Conservation (phyloP, 2,329 filamentous ascomycete species). For the Gnomoniopsis smithogilvyi region DNA sequence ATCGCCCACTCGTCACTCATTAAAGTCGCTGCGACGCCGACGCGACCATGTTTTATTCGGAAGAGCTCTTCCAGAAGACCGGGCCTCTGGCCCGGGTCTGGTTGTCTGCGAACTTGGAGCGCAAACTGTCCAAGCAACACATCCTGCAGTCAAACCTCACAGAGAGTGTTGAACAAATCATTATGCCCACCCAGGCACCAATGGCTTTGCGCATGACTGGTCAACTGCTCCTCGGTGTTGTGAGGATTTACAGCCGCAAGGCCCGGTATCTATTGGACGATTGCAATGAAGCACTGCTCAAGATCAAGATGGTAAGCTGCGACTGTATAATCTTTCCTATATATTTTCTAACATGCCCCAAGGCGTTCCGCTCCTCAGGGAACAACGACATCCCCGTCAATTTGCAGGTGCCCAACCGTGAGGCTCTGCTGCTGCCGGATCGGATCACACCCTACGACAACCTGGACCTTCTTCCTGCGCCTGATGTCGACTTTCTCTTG, state of each 20-base stretch:
- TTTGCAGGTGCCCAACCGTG: constrained; percentile 75
- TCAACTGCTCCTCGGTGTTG: constrained; percentile 90
- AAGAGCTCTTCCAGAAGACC: constrained; percentile 92
- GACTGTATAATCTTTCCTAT: neutral
- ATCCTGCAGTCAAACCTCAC: constrained; percentile 93
- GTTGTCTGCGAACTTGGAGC: constrained; percentile 96
- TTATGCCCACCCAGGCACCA: constrained; percentile 85
- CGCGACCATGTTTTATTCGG: constrained; percentile 88
- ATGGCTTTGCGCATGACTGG: constrained; percentile 93
- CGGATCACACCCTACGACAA: constrained; percentile 89
- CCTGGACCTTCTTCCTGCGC: constrained; percentile 72
- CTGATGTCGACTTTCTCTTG: constrained; percentile 81
- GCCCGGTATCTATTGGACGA: constrained; percentile 94
- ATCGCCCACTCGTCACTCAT: neutral
- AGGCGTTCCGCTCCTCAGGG: constrained; percentile 92
- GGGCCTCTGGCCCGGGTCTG: constrained; percentile 96
- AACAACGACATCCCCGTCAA: constrained; percentile 93
- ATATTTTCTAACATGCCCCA: constrained; percentile 29
- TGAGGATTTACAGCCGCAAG: constrained; percentile 96
- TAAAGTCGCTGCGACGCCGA: constrained; percentile 10
- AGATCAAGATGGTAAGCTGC: constrained; percentile 87
- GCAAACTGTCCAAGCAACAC: constrained; percentile 96
- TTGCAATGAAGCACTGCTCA: constrained; percentile 94
- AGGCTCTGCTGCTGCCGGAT: constrained; percentile 85
- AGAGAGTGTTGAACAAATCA: constrained; percentile 92